Evolutionary conservation across 2,329 filamentous ascomycete species (phyloP).

Genomic region (Ampelomyces quisqualis): DNA sequence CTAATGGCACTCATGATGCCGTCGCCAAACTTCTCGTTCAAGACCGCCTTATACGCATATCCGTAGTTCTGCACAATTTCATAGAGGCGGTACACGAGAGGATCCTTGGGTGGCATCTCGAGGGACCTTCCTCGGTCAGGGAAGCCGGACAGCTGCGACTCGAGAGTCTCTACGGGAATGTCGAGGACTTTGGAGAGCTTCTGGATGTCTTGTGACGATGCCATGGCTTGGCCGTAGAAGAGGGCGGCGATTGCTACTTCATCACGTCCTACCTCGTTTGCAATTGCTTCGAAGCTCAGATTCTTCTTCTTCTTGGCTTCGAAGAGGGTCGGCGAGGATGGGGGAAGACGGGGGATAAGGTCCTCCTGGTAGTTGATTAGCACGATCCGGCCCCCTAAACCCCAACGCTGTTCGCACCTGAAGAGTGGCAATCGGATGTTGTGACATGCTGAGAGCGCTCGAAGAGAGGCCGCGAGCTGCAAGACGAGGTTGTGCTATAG

Average conservation of each 20-base stretch:
- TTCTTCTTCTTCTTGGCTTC: slow-evolving; percentile 73
- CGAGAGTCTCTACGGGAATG: slow-evolving; percentile 59
- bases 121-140: slow-evolving; percentile 78
- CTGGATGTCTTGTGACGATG: slow-evolving; percentile 67
- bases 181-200: slow-evolving; percentile 67
- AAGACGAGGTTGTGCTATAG: slow-evolving; percentile 22
- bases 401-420: slow-evolving; percentile 27
- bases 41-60: slow-evolving; percentile 89
- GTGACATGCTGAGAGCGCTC: slow-evolving; percentile 34
- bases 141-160: slow-evolving; percentile 66
- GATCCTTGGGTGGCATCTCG: slow-evolving; percentile 82
- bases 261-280: slow-evolving; percentile 68
- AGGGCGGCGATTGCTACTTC: slow-evolving; percentile 84
- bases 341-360: slow-evolving; percentile 67
- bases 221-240: slow-evolving; percentile 85
- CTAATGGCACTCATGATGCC: slow-evolving; percentile 97
- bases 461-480: slow-evolving; percentile 30
- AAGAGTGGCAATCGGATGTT: slow-evolving; percentile 44
- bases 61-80: slow-evolving; percentile 98
- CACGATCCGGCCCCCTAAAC: background rate
- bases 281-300: slow-evolving; percentile 79
- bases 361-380: slow-evolving; percentile 54
- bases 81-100: slow-evolving; percentile 85
- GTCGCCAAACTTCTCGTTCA: slow-evolving; percentile 81
- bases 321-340: slow-evolving; percentile 72